Evolutionary conservation across 768 basidiomycete species (phyloP).

Genomic region (Lyophyllum shimeji): DNA sequence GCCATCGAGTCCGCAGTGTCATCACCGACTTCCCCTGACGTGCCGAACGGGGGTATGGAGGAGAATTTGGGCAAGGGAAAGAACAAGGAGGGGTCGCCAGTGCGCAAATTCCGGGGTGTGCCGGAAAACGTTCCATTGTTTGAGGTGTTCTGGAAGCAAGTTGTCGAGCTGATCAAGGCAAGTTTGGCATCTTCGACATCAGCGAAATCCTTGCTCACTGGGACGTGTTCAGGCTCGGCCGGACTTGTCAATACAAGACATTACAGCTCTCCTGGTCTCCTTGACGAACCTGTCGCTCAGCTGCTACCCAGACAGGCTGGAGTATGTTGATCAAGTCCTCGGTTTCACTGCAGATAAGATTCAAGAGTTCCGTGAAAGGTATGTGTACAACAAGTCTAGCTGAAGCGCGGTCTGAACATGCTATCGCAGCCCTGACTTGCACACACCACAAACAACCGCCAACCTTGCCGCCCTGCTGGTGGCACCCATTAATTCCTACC

Average conservation of each 20-base stretch:
- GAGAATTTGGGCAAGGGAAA: conserved; percentile 49
- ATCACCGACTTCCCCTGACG: conserved; percentile 22
- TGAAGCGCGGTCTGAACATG: neutral
- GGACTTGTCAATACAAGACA: conserved; percentile 95
- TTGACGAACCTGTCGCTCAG: conserved; percentile 92
- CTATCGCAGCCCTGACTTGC: conserved; percentile 72
- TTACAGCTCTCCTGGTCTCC: conserved; percentile 94
- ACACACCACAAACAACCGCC: conserved; percentile 80
- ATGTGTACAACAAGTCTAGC: neutral
- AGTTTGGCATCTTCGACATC: neutral
- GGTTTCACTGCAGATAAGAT: conserved; percentile 87
- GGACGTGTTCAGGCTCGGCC: conserved; percentile 74
- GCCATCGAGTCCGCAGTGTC: conserved; percentile 28
- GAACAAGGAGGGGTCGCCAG: conserved; percentile 53
- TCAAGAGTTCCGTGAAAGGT: conserved; percentile 83
- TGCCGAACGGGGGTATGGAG: conserved; percentile 25
- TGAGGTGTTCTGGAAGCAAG: conserved; percentile 98
- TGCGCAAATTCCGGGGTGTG: conserved; percentile 90
- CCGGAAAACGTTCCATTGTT: conserved; percentile 95
- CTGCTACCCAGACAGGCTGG: conserved; percentile 95
- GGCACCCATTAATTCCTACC: conserved; percentile 94
- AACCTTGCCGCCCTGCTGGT: conserved; percentile 92
- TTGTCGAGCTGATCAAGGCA: conserved; percentile 96
- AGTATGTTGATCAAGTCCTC: conserved; percentile 96
- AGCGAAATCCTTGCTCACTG: neutral